phyloP scores from a whole-genome alignment of 306 rosid species.

The Nissolia schottii region DNA sequence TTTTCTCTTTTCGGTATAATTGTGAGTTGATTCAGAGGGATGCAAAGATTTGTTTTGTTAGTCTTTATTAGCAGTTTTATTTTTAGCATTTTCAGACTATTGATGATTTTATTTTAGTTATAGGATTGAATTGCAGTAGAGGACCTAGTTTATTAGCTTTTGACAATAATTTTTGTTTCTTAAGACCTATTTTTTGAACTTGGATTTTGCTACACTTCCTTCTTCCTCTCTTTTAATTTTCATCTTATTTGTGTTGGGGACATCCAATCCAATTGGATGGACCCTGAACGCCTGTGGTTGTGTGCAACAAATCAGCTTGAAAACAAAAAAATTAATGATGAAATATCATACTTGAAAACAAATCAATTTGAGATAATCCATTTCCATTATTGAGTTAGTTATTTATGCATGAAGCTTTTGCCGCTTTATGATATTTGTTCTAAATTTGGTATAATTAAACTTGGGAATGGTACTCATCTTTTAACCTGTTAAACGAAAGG shows the following conservation, averaged over 20 bases:
- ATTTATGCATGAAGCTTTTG: neutral
- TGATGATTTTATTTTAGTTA: slow-evolving; percentile 16
- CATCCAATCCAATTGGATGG: neutral
- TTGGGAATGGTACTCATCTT: too few relatives aligned
- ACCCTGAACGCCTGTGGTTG: neutral
- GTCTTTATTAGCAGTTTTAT: slow-evolving; percentile 2
- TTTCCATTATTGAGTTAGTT: neutral
- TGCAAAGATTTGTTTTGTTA: slow-evolving; percentile 25
- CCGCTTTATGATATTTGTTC: neutral
- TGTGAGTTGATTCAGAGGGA: slow-evolving; percentile 23
- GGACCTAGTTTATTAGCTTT: slow-evolving; percentile 2
- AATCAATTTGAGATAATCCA: too few relatives aligned
- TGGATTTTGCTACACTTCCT: neutral
- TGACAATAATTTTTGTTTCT: slow-evolving; percentile 11
- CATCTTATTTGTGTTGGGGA: neutral
- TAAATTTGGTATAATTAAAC: neutral
- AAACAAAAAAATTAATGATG: too few relatives aligned
- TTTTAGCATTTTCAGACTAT: slow-evolving; percentile 5
- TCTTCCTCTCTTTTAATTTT: neutral
- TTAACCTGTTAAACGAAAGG: too few relatives aligned
- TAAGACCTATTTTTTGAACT: slow-evolving; percentile 1
- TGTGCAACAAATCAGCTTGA: too few relatives aligned
- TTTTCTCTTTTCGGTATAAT: slow-evolving; percentile 17
- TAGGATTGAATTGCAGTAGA: slow-evolving; percentile 4
- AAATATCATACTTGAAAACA: too few relatives aligned